A percentile compares a stretch with the other conserved stretches of the same genome.
These are phyloP conservation scores for Pythium guiyangense DNA, from an alignment of 352 stramenopile genomes.

Conservation along the genomic window DNA sequence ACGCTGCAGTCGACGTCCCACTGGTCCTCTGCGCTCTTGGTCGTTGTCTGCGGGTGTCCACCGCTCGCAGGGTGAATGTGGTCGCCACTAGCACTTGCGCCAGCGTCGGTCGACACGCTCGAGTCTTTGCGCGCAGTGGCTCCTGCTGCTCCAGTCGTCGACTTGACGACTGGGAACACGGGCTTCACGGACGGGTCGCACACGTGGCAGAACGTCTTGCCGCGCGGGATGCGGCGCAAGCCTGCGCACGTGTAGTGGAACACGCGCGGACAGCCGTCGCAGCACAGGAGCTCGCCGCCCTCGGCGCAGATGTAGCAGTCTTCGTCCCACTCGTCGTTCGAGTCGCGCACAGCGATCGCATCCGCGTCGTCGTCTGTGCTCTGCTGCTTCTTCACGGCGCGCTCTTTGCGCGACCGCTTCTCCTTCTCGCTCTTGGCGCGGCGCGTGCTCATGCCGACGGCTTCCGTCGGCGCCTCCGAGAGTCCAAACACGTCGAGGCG, in stretches of 20 bases:
- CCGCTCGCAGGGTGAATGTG: constrained; percentile 8
- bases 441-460: constrained; percentile 38
- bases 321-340: constrained; percentile 83
- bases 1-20: constrained; percentile 89
- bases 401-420: constrained; percentile 64
- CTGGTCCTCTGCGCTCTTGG: constrained; percentile 56
- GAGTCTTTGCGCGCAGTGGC: background rate
- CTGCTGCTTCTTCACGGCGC: constrained; percentile 59
- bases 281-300: constrained; percentile 86
- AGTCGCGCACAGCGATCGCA: constrained; percentile 27
- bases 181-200: constrained; percentile 73
- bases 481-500: constrained; percentile 65
- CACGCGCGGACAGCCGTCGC: constrained; percentile 87
- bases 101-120: background rate
- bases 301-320: constrained; percentile 88
- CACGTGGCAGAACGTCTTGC: constrained; percentile 82
- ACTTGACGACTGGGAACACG: constrained; percentile 35
- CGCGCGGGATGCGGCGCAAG: constrained; percentile 69
- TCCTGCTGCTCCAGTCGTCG: background rate
- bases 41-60: constrained; percentile 13
- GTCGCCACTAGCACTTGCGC: background rate
- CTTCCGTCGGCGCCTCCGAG: constrained; percentile 33
- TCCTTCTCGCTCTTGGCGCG: constrained; percentile 68
- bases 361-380: constrained; percentile 39
- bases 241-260: constrained; percentile 89